Evolutionary conservation across 371 early-diverging fungal genomes (phyloP), one percentile per base, ranked within the genome.

Genomic region (Fennellomyces sp.): DNA sequence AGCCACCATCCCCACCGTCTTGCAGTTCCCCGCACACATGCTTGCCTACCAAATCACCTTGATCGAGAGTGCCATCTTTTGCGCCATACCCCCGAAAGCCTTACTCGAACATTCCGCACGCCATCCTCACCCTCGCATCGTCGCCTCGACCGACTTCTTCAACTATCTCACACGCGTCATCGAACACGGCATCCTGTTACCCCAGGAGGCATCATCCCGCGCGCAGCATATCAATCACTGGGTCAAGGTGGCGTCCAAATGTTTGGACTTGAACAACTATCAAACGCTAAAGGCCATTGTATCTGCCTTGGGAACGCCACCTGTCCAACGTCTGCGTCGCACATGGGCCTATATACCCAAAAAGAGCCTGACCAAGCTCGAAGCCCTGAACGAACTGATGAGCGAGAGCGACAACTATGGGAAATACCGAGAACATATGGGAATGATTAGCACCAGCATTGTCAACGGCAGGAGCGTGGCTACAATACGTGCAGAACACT

Each of bases 141-240:
- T 86, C 26, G 88, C 89, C 2, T 87, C 87, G 1, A 87, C 91
- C 13, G 92, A 91, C 57, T 90, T 91, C 68, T 93, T 93, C 81
- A 93, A 93, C 60, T 92, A 90, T 62, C 59, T 91, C 23, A 90
- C 92, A 6, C 81, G 94, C 8, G 61, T 86, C 55, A 84, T 93
- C 38, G 94, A 93, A 66, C 82, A 82, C 55, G 82, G 89, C 5
- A 82, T 93, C 33, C 69, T 93, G 28, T 72, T 83, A 31, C 86
- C 86, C 0, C 74, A 79, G 35, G 83, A 82, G 31, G 82, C 88
- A 3, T 76, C 85, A 0, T 79, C 78, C 7, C 79, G 94, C 5
- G 89, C 90, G 0, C 83, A 83, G 50, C 76, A 78, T 17, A 85
- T 92, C 27, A 79, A 87, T 53, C 74, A 82, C 51, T 93, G 94